These are phyloP conservation scores for Puccinia hordei DNA, from an alignment of 1,284 basidiomycete species.

Conservation along the genomic window DNA sequence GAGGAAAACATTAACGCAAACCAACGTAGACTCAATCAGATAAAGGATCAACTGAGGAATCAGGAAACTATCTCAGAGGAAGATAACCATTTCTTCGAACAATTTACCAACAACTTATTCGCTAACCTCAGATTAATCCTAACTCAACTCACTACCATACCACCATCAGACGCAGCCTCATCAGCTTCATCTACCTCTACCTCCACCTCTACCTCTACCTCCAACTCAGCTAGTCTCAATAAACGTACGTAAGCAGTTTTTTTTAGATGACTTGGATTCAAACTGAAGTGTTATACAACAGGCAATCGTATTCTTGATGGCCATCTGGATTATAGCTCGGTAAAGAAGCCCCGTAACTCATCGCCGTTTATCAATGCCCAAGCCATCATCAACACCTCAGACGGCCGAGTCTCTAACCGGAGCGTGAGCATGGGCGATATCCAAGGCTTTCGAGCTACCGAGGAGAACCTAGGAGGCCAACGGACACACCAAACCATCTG, in stretches of 20 bases:
- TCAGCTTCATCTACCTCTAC: constrained; percentile 1
- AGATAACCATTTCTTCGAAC: constrained; percentile 23
- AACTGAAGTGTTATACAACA: not conserved
- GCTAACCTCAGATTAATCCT: not conserved
- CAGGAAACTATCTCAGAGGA: constrained; percentile 17
- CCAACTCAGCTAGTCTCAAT: not conserved
- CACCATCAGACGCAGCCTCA: not conserved
- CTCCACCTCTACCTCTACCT: not conserved
- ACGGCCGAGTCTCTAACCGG: not conserved
- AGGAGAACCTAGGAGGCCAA: not conserved
- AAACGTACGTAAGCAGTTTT: too few species aligned
- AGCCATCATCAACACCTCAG: not conserved
- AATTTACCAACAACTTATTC: not conserved
- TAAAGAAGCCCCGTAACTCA: not conserved
- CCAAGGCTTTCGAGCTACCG: not conserved
- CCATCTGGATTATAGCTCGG: not conserved
- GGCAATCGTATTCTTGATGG: not conserved
- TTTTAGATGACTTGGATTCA: too few species aligned
- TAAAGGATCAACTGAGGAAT: constrained; percentile 15
- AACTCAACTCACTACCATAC: not conserved
- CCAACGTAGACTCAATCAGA: constrained; percentile 1
- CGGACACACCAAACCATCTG: not conserved
- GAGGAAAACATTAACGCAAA: not conserved
- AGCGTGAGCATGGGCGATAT: not conserved
- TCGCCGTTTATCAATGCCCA: not conserved